Evolutionary conservation across 495 filamentous ascomycete genomes (phyloP).

Genomic region (Aspergillus hancockii): DNA sequence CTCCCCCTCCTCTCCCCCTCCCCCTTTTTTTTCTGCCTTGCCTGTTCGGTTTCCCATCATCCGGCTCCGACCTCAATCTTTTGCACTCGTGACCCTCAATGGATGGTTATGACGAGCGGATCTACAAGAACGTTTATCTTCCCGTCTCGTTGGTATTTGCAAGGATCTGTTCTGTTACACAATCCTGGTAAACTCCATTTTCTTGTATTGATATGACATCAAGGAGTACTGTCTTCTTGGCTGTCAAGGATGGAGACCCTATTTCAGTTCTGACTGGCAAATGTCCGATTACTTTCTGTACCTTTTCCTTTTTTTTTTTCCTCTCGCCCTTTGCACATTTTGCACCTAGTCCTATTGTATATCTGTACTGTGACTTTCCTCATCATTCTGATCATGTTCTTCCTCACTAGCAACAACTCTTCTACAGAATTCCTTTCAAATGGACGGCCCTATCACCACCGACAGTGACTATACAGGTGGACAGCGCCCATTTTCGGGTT

Average conservation of each 20-base stretch:
- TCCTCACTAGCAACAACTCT: conserved; percentile 34
- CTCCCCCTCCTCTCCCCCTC: conserved; percentile 2
- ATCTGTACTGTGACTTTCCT: conserved; percentile 9
- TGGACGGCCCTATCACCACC: conserved; percentile 41
- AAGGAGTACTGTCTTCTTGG: conserved; percentile 23
- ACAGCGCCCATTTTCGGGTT: conserved; percentile 30
- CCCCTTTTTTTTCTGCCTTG: too few relatives aligned
- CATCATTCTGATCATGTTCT: conserved; percentile 18
- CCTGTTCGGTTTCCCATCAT: too few relatives aligned
- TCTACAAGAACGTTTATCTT: conserved; percentile 26
- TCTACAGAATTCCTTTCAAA: conserved; percentile 37
- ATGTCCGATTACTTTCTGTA: conserved; percentile 23
- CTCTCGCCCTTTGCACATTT: conserved; percentile 13
- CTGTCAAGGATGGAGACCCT: conserved; percentile 27
- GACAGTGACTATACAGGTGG: conserved; percentile 44
- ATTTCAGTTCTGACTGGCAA: conserved; percentile 24
- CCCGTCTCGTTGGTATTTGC: conserved; percentile 13
- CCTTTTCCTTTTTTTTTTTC: conserved; percentile 18
- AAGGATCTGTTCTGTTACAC: conserved; percentile 18
- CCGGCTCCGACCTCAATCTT: too few relatives aligned
- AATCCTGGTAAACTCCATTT: conserved; percentile 18
- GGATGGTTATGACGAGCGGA: conserved; percentile 22
- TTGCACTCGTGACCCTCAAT: conserved; percentile 14
- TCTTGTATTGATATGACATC: conserved; percentile 25
- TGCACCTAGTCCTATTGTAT: conserved; percentile 16